phyloP scores from a whole-genome alignment of 2,329 filamentous ascomycete species.

The Claviceps pazoutovae region DNA sequence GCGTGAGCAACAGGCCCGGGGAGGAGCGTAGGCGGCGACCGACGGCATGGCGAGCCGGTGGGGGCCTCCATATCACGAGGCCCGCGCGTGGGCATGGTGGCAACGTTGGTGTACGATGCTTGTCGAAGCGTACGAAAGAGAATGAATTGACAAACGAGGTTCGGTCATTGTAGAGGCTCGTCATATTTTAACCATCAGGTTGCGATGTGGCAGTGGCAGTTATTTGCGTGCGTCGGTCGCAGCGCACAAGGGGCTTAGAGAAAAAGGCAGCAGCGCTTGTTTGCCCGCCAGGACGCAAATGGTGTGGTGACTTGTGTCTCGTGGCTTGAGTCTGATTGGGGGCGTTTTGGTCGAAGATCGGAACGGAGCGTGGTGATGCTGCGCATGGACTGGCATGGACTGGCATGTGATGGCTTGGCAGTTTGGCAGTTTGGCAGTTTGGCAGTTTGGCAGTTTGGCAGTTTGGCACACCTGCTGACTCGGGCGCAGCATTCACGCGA shows the following conservation, averaged over 20 bases:
- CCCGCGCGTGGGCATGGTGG: conserved; percentile 1
- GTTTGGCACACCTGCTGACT: neutral
- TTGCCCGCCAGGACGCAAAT: neutral
- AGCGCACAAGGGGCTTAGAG: neutral
- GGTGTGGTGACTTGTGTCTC: neutral
- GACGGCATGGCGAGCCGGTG: conserved; percentile 8
- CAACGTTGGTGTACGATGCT: neutral
- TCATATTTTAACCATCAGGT: no score
- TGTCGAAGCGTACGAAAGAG: neutral
- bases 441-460: neutral
- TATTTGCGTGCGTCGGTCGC: no score
- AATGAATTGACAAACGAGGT: neutral
- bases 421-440: neutral
- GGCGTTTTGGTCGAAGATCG: neutral
- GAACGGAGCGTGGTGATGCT: neutral
- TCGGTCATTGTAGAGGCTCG: no score
- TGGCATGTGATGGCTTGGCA: neutral
- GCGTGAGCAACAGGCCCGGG: conserved; percentile 42
- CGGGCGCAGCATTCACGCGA: no score
- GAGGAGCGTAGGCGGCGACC: conserved; percentile 34
- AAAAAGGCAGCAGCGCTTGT: neutral
- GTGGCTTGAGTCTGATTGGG: neutral
- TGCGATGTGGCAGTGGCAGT: no score
- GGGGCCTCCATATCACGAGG: conserved; percentile 7
- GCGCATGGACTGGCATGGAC: neutral